These are phyloP conservation scores for Clarireedia sp. DNA, from an alignment of 2,329 filamentous ascomycete genomes.

Conservation along the genomic window DNA sequence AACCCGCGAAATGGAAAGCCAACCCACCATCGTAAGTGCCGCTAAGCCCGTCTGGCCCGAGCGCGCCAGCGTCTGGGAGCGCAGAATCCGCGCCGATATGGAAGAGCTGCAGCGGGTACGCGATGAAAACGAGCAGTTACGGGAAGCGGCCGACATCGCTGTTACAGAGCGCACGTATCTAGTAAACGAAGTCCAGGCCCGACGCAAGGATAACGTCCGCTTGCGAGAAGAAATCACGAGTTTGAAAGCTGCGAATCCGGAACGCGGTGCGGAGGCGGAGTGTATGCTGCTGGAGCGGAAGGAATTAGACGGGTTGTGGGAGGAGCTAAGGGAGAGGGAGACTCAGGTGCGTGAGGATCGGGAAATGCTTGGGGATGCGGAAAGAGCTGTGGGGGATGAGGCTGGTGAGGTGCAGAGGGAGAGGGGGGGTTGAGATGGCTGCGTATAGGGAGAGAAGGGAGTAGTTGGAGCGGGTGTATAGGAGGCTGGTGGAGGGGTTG, in stretches of 20 bases:
- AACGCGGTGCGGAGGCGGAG: too few relatives aligned
- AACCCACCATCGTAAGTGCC: constrained; percentile 33
- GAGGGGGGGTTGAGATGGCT: background rate
- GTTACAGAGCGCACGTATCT: background rate
- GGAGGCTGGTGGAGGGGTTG: background rate
- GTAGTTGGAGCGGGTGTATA: background rate
- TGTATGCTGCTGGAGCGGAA: too few relatives aligned
- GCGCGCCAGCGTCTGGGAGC: constrained; percentile 22
- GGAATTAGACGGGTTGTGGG: too few relatives aligned
- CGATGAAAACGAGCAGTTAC: background rate
- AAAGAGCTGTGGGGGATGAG: too few relatives aligned
- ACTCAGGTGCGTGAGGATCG: too few relatives aligned
- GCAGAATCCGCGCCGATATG: constrained; percentile 17
- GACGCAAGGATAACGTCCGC: too few relatives aligned
- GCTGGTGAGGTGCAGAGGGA: background rate
- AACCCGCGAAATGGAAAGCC: constrained; percentile 39
- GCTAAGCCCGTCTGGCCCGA: constrained; percentile 27
- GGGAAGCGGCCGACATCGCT: constrained; percentile 1
- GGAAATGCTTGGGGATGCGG: too few relatives aligned
- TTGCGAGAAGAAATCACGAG: too few relatives aligned
- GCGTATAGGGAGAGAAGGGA: background rate
- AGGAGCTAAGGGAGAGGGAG: too few relatives aligned
- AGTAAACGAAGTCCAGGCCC: background rate
- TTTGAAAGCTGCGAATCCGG: too few relatives aligned
- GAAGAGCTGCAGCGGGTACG: constrained; percentile 12